Conservation (phyloP, 2,329 filamentous ascomycete genomes). For the Penicillium sp. region DNA sequence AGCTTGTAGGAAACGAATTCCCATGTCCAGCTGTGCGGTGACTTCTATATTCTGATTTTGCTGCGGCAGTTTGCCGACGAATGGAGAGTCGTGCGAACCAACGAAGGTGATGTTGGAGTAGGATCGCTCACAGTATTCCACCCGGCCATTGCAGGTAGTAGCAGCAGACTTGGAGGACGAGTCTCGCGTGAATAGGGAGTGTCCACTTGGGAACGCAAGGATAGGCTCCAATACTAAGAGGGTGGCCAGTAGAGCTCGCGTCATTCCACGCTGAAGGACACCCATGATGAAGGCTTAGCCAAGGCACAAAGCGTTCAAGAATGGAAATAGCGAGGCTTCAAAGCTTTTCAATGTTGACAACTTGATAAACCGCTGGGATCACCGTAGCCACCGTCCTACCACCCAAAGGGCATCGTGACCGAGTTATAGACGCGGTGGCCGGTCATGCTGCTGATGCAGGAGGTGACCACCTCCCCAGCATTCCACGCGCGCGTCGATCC, state of each 20-base stretch:
- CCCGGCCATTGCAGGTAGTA: slow-evolving; percentile 53
- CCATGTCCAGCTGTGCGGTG: slow-evolving; percentile 53
- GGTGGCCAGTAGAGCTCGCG: slow-evolving; percentile 5
- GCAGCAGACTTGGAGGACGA: slow-evolving; percentile 7
- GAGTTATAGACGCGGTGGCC: slow-evolving; percentile 1
- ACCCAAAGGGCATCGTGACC: slow-evolving; percentile 3
- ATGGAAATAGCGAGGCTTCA: too few relatives aligned
- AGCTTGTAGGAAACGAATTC: slow-evolving; percentile 59
- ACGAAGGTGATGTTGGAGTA: slow-evolving; percentile 59
- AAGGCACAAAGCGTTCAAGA: too few relatives aligned
- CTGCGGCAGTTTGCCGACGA: slow-evolving; percentile 51
- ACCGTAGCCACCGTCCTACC: not conserved
- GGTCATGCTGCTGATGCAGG: slow-evolving; percentile 8
- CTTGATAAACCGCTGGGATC: too few relatives aligned
- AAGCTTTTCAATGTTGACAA: too few relatives aligned
- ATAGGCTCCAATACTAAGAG: slow-evolving; percentile 4
- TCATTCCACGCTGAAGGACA: slow-evolving; percentile 1
- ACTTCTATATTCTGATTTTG: slow-evolving; percentile 59
- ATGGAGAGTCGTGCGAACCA: slow-evolving; percentile 61
- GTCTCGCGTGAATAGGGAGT: not conserved
- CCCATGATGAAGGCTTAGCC: slow-evolving; percentile 14
- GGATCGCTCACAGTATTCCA: slow-evolving; percentile 50
- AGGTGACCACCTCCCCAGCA: slow-evolving; percentile 9
- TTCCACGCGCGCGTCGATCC: slow-evolving; percentile 15
- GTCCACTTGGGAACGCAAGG: not conserved